phyloP scores from a whole-genome alignment of 1,284 basidiomycete species.

The Rhodotorula sp. region DNA sequence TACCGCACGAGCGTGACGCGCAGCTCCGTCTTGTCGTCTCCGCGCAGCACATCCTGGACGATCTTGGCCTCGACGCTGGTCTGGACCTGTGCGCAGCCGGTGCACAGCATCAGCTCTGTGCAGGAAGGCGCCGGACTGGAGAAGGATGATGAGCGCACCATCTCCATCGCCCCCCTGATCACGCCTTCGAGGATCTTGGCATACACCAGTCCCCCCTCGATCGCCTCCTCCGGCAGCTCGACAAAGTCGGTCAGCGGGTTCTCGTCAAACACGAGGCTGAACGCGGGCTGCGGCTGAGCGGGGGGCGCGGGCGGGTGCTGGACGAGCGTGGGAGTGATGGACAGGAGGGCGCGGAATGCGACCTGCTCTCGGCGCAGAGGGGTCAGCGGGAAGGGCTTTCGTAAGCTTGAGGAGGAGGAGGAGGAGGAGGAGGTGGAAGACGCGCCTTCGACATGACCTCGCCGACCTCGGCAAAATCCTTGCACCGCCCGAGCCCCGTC shows the following conservation, averaged over 20 bases:
- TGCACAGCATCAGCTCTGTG: not conserved
- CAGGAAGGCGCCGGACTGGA: not conserved
- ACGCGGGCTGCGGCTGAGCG: constrained; percentile 58
- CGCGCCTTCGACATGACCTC: constrained; percentile 86
- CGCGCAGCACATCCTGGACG: constrained; percentile 83
- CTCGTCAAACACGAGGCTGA: constrained; percentile 86
- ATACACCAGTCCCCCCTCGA: constrained; percentile 90
- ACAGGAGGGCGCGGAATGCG: constrained; percentile 98
- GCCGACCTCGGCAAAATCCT: constrained; percentile 89
- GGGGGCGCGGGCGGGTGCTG: constrained; percentile 60
- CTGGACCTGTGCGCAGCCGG: constrained; percentile 67
- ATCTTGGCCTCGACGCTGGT: constrained; percentile 93
- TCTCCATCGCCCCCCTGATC: constrained; percentile 87
- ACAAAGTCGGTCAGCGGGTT: constrained; percentile 98
- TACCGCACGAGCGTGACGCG: constrained; percentile 86
- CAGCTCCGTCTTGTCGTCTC: constrained; percentile 93
- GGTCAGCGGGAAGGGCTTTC: not conserved
- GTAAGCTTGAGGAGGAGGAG: not conserved
- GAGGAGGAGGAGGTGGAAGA: not conserved
- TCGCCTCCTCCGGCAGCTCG: constrained; percentile 88
- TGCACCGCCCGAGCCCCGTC: constrained; percentile 78
- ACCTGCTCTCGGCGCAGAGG: constrained; percentile 62
- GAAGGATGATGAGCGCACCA: constrained; percentile 64
- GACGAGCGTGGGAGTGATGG: constrained; percentile 80
- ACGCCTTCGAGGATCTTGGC: constrained; percentile 95